These are phyloP conservation scores for Arxiozyma telluris DNA, from an alignment of 1,139 yeast genomes.

Conservation along the genomic window DNA sequence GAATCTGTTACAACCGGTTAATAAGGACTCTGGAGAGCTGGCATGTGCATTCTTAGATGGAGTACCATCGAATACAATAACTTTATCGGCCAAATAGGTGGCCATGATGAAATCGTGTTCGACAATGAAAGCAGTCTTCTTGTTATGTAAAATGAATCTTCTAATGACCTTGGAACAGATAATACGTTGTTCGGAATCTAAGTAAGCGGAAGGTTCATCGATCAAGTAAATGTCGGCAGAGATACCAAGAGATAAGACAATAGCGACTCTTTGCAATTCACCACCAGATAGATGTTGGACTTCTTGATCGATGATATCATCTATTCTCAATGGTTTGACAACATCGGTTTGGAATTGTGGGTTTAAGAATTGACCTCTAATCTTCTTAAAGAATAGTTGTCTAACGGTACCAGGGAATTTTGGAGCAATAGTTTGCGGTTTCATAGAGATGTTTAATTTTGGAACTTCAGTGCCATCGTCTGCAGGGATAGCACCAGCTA, in stretches of 20 bases:
- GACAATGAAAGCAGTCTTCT: slow-evolving; percentile 94
- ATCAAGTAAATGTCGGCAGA: slow-evolving; percentile 94
- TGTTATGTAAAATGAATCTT: slow-evolving; percentile 89
- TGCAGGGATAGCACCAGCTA: slow-evolving; percentile 87
- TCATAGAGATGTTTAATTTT: slow-evolving; percentile 86
- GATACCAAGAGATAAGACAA: slow-evolving; percentile 85
- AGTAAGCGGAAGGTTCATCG: slow-evolving; percentile 97
- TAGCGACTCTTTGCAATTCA: slow-evolving; percentile 98
- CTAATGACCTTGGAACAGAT: slow-evolving; percentile 97
- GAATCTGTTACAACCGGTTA: slow-evolving; percentile 95
- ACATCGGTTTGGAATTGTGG: slow-evolving; percentile 99
- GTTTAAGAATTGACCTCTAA: slow-evolving; percentile 84
- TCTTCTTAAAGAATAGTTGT: slow-evolving; percentile 92
- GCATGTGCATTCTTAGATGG: slow-evolving; percentile 84
- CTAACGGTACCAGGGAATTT: slow-evolving; percentile 97
- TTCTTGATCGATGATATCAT: slow-evolving; percentile 91
- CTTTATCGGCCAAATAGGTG: slow-evolving; percentile 95
- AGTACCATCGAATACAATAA: slow-evolving; percentile 91
- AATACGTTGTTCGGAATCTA: slow-evolving; percentile 99
- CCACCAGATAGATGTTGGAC: slow-evolving; percentile 98
- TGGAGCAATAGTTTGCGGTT: slow-evolving; percentile 98
- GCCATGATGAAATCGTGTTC: slow-evolving; percentile 99
- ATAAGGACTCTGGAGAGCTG: slow-evolving; percentile 78
- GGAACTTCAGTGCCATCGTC: slow-evolving; percentile 76
- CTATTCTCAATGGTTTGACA: slow-evolving; percentile 87